These are phyloP conservation scores for Picea glauca DNA, from an alignment of 75 land plant species.

Conservation along the genomic window DNA sequence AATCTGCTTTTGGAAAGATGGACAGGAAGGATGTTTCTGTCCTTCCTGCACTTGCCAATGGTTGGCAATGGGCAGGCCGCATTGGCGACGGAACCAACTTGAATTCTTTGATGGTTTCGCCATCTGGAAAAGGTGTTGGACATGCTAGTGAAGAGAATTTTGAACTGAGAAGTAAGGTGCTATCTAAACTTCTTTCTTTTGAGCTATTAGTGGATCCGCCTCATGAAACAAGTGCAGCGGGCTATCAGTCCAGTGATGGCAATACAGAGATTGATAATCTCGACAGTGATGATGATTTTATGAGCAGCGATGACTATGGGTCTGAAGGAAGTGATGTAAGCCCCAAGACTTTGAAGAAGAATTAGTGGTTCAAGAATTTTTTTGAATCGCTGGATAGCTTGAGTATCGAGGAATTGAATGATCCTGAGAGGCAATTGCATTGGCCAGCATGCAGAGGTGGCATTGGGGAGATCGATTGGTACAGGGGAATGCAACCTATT, in stretches of 20 bases:
- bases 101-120: not conserved
- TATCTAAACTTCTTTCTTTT: slow-evolving; percentile 1
- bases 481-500: slow-evolving; percentile 67
- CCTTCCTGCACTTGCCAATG: slow-evolving; percentile 38
- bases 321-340: slow-evolving; percentile 56
- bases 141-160: not conserved
- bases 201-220: not conserved
- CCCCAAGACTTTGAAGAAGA: slow-evolving; percentile 59
- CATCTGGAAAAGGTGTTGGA: not conserved
- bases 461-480: slow-evolving; percentile 91
- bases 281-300: slow-evolving; percentile 51
- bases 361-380: slow-evolving; percentile 60
- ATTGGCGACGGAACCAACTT: not conserved
- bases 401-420: slow-evolving; percentile 50
- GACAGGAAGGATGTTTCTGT: slow-evolving; percentile 6
- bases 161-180: not conserved
- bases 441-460: slow-evolving; percentile 87
- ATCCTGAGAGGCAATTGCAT: slow-evolving; percentile 83
- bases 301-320: slow-evolving; percentile 57
- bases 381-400: slow-evolving; percentile 59
- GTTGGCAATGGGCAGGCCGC: slow-evolving; percentile 33
- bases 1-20: slow-evolving; percentile 12
- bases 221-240: not conserved
- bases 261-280: slow-evolving; percentile 34
- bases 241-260: slow-evolving; percentile 9